phyloP scores from a whole-genome alignment of 2,329 filamentous ascomycete genomes.

The Ascochyta pisi region DNA sequence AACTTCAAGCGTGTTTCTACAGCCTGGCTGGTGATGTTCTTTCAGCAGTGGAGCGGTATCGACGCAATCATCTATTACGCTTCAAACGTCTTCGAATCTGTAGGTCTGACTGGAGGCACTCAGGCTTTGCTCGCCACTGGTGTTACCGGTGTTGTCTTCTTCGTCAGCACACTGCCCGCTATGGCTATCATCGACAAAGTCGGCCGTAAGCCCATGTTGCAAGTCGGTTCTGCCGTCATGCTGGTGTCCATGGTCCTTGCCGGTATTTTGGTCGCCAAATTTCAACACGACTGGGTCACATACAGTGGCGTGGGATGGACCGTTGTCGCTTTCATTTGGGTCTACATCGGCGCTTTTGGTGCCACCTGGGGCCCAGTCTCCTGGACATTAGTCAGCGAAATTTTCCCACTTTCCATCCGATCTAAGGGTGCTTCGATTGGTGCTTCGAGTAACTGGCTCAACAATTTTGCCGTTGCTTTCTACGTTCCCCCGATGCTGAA shows the following conservation, averaged over 20 bases:
- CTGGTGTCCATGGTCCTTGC: constrained; percentile 44
- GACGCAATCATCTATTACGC: constrained; percentile 63
- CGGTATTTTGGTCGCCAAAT: constrained; percentile 38
- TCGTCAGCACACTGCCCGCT: constrained; percentile 64
- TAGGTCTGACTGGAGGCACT: constrained; percentile 60
- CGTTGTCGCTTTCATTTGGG: constrained; percentile 41
- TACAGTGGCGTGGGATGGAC: constrained; percentile 36
- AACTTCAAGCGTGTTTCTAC: constrained; percentile 58
- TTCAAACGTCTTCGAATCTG: constrained; percentile 65
- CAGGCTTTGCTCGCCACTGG: constrained; percentile 68
- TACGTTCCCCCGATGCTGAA: constrained; percentile 45
- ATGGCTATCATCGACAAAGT: constrained; percentile 64
- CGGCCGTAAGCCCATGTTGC: constrained; percentile 62
- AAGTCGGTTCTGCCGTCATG: constrained; percentile 56
- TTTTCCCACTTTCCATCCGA: constrained; percentile 48
- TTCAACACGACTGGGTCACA: constrained; percentile 32
- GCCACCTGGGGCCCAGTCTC: constrained; percentile 40
- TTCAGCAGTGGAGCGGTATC: constrained; percentile 56
- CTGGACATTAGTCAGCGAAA: constrained; percentile 42
- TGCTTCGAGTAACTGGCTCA: constrained; percentile 48
- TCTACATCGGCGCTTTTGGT: constrained; percentile 40
- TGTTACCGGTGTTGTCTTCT: constrained; percentile 65
- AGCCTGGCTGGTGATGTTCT: constrained; percentile 57
- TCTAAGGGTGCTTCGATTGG: constrained; percentile 47
- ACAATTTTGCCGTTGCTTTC: constrained; percentile 50